These are phyloP conservation scores for Parascedosporium putredinis DNA, from an alignment of 2,329 filamentous ascomycete species.

Conservation along the genomic window DNA sequence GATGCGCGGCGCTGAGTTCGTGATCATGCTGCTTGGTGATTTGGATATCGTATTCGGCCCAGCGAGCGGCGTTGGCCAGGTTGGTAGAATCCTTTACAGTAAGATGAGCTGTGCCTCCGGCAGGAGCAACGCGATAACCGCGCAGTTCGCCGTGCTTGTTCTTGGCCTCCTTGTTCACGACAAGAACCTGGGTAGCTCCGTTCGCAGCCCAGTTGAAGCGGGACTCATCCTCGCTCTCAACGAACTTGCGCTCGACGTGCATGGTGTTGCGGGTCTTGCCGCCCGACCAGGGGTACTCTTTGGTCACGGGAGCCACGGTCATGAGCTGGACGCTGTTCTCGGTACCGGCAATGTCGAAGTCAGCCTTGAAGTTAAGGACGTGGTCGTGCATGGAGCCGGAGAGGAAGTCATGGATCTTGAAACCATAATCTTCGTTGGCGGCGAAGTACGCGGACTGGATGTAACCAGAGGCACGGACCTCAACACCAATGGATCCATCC, in stretches of 20 bases:
- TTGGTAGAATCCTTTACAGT: constrained; percentile 37
- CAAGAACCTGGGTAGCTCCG: constrained; percentile 31
- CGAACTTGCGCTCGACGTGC: constrained; percentile 31
- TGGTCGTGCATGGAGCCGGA: constrained; percentile 44
- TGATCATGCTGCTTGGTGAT: constrained; percentile 40
- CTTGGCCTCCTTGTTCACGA: constrained; percentile 38
- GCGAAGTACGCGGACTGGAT: constrained; percentile 39
- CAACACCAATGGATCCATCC: constrained; percentile 40
- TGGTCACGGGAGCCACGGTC: constrained; percentile 20
- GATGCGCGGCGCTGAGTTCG: constrained; percentile 34
- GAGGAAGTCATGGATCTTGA: constrained; percentile 35
- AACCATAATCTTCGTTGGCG: constrained; percentile 37
- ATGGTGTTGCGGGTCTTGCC: constrained; percentile 38
- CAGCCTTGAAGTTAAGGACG: constrained; percentile 43
- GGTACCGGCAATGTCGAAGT: constrained; percentile 39
- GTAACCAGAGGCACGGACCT: constrained; percentile 42
- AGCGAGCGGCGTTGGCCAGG: constrained; percentile 26
- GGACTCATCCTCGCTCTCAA: constrained; percentile 30
- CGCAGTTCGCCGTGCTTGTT: constrained; percentile 41
- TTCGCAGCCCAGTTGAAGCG: constrained; percentile 37
- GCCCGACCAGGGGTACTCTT: constrained; percentile 37
- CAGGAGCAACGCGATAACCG: constrained; percentile 38
- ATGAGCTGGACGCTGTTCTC: constrained; percentile 32
- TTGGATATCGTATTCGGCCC: constrained; percentile 34
- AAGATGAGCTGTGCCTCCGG: constrained; percentile 28